These are phyloP conservation scores for Sporopachydermia cereana DNA, from an alignment of 1,139 yeast species.

Conservation along the genomic window DNA sequence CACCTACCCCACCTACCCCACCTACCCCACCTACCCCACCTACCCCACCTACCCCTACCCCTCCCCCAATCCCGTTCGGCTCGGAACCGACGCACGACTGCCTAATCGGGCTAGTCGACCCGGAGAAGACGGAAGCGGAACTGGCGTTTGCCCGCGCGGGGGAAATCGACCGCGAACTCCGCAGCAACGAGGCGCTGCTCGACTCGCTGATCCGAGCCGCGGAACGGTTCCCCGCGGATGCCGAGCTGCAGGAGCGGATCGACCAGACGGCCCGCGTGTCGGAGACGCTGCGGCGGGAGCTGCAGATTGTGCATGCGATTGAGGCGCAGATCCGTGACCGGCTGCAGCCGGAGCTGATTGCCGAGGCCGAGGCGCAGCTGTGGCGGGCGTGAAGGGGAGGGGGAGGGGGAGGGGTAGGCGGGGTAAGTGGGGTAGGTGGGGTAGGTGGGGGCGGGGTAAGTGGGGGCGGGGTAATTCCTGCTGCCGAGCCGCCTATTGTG, in stretches of 20 bases:
- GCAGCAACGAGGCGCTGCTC: constrained; percentile 25
- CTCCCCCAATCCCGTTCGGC: constrained; percentile 66
- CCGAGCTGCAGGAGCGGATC: constrained; percentile 16
- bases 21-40: constrained; percentile 2
- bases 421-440: too few species aligned
- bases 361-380: too few species aligned
- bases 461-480: too few species aligned
- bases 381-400: too few species aligned
- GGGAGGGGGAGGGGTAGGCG: too few species aligned
- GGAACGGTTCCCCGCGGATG: constrained; percentile 16
- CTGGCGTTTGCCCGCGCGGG: constrained; percentile 31
- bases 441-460: too few species aligned
- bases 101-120: constrained; percentile 39
- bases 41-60: too few species aligned
- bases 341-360: too few species aligned
- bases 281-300: constrained; percentile 26
- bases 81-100: constrained; percentile 58
- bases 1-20: constrained; percentile 12
- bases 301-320: constrained; percentile 26
- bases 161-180: constrained; percentile 36
- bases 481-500: too few species aligned
- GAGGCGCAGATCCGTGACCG: constrained; percentile 16
- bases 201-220: constrained; percentile 22
- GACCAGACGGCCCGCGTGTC: constrained; percentile 24
- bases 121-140: constrained; percentile 40